Conservation (phyloP, 1,284 basidiomycete genomes). For the Boletus semigastroideus region DNA sequence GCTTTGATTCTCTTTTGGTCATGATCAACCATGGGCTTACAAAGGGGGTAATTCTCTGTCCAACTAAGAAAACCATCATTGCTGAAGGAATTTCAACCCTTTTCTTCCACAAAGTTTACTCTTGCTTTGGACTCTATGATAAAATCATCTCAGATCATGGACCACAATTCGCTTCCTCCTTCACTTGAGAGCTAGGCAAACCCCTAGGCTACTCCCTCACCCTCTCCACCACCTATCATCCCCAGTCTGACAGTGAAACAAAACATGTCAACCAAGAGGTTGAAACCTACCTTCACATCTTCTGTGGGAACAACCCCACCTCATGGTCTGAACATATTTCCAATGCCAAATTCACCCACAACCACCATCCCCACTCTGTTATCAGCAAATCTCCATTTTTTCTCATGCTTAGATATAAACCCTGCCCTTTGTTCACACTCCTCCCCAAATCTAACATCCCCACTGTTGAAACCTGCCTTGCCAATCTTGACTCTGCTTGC, state of each 20-base stretch:
- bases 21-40: no score
- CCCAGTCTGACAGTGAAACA: neutral
- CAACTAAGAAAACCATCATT: neutral
- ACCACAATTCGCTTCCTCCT: no score
- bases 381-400: neutral
- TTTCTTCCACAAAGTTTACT: neutral
- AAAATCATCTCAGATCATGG: no score
- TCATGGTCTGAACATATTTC: neutral
- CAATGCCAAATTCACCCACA: neutral
- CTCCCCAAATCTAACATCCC: no score
- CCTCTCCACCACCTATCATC: neutral
- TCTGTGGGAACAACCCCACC: neutral
- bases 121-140: neutral
- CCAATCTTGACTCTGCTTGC: no score
- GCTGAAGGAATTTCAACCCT: neutral
- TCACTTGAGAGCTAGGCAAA: no score
- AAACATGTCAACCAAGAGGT: neutral
- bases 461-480: no score
- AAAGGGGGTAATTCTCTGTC: no score
- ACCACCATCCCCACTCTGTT: neutral
- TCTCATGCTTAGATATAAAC: neutral
- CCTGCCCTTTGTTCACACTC: no score
- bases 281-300: neutral
- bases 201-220: no score
- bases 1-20: no score